A percentile compares a stretch with the other conserved stretches of the same genome.
Conservation (phyloP, 192 early-diverging fungal genomes). For the Umbelopsis sp. region DNA sequence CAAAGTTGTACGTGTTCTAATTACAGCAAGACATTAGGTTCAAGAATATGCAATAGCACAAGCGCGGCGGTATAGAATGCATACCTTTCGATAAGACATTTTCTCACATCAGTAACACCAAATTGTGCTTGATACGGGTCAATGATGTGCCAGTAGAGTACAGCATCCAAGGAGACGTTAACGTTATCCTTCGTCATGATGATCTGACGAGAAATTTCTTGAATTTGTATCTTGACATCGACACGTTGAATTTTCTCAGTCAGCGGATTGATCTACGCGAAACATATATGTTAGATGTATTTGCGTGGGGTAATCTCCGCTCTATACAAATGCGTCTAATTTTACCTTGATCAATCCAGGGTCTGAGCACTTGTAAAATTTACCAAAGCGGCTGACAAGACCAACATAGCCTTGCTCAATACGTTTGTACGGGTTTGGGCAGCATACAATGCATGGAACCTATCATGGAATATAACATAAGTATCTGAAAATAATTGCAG, state of each 20-base stretch:
- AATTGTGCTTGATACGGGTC: slow-evolving; percentile 82
- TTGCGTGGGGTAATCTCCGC: not conserved
- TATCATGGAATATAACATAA: slow-evolving; percentile 16
- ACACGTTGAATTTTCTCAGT: slow-evolving; percentile 49
- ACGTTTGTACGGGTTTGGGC: slow-evolving; percentile 68
- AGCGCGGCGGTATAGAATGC: not conserved
- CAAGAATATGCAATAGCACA: not conserved
- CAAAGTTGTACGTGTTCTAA: slow-evolving; percentile 84
- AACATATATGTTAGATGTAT: not conserved
- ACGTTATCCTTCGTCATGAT: slow-evolving; percentile 95
- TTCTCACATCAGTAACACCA: slow-evolving; percentile 79
- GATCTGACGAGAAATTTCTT: slow-evolving; percentile 65
- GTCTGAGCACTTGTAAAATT: slow-evolving; percentile 56
- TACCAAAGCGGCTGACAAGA: slow-evolving; percentile 69
- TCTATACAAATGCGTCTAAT: not conserved
- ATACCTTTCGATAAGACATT: slow-evolving; percentile 80
- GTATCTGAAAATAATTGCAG: not conserved
- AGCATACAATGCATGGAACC: slow-evolving; percentile 50
- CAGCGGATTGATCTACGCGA: slow-evolving; percentile 46
- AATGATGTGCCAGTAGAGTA: slow-evolving; percentile 83
- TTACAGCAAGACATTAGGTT: not conserved
- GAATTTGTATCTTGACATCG: slow-evolving; percentile 58
- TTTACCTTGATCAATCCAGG: slow-evolving; percentile 57
- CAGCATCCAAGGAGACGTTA: slow-evolving; percentile 80
- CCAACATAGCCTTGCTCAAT: slow-evolving; percentile 74